phyloP scores from a whole-genome alignment of 306 rosid species.

The Lotus japonicus region DNA sequence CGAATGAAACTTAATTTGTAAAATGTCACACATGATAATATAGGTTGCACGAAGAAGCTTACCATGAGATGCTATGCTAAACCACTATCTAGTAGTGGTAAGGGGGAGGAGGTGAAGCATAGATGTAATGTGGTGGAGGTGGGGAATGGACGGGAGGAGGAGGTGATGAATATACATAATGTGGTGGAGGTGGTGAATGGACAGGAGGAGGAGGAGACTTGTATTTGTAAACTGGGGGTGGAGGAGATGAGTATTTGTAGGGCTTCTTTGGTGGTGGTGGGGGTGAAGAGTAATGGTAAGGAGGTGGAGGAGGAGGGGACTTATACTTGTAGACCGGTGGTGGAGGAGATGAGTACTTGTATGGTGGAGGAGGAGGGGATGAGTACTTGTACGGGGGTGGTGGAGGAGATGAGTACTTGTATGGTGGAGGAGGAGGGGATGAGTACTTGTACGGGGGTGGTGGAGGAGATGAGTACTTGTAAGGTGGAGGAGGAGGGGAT shows the following conservation, averaged over 20 bases:
- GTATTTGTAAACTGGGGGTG: neutral
- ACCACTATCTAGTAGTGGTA: slow-evolving; percentile 43
- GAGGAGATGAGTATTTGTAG: neutral
- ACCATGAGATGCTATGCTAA: slow-evolving; percentile 20
- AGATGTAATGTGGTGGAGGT: slow-evolving; percentile 4
- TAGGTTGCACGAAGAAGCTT: neutral
- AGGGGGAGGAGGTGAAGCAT: slow-evolving; percentile 44
- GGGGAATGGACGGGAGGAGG: slow-evolving; percentile 35
- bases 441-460: no score
- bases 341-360: slow-evolving; percentile 19
- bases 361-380: neutral
- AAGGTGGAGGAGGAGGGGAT: slow-evolving; percentile 43
- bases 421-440: neutral
- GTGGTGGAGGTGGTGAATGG: slow-evolving; percentile 5
- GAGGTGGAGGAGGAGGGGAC: no score
- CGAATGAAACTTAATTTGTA: no score
- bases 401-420: no score
- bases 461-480: slow-evolving; percentile 22
- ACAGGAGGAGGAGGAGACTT: neutral
- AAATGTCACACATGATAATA: no score
- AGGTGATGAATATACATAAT: neutral
- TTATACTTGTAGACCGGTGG: no score
- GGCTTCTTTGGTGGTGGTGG: neutral
- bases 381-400: no score
- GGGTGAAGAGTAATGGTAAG: no score